These are phyloP conservation scores for Xylaria sp. DNA, from an alignment of 2,329 filamentous ascomycete species.

Conservation along the genomic window DNA sequence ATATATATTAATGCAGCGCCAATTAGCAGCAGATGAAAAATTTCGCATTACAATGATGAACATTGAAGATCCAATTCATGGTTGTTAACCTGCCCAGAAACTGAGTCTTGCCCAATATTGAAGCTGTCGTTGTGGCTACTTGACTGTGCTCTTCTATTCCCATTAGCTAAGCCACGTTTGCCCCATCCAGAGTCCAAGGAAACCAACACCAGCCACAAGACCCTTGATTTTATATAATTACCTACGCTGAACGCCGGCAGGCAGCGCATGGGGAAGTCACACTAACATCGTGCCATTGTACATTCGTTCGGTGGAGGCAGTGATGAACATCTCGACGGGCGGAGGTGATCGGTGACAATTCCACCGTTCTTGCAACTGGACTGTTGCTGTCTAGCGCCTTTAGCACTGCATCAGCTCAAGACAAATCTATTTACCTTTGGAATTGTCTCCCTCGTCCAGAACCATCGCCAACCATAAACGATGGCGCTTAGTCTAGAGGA, in stretches of 20 bases:
- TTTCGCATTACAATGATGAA: conserved; percentile 7
- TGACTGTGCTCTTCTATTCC: not conserved
- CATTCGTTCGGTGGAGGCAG: not conserved
- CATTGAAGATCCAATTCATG: too few species aligned
- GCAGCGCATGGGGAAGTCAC: not conserved
- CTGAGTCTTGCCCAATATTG: too few species aligned
- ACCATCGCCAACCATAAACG: conserved; percentile 9
- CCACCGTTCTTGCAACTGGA: not conserved
- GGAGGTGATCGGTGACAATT: not conserved
- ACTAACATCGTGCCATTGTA: conserved; percentile 27
- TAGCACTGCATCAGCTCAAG: not conserved
- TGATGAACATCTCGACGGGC: conserved; percentile 19
- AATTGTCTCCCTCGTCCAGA: not conserved
- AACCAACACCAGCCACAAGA: conserved; percentile 18
- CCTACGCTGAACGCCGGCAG: not conserved
- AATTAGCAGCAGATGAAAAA: conserved; percentile 11
- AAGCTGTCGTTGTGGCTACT: too few species aligned
- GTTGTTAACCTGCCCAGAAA: too few species aligned
- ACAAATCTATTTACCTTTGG: not conserved
- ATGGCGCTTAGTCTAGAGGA: conserved; percentile 37
- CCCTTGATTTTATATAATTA: conserved; percentile 7
- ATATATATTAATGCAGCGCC: conserved; percentile 28
- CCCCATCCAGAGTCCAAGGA: not conserved
- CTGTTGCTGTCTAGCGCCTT: not conserved
- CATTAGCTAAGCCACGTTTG: conserved; percentile 4